These are phyloP conservation scores for Ceratocystis smalleyi DNA, from an alignment of 2,329 filamentous ascomycete genomes.

Conservation along the genomic window DNA sequence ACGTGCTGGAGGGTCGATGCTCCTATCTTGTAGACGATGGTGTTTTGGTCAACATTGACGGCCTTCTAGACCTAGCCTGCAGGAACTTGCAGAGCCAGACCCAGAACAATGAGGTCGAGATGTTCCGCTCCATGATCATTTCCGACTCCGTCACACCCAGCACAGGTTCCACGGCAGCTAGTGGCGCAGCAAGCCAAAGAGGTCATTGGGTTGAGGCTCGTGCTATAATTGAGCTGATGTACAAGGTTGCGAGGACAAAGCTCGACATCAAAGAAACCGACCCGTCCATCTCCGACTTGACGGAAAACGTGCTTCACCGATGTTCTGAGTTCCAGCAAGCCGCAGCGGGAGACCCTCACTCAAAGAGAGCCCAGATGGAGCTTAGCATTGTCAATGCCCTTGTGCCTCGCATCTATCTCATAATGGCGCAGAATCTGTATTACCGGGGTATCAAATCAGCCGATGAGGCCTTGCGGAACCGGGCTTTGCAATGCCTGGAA, in stretches of 20 bases:
- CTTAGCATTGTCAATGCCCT: not conserved
- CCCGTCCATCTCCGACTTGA: not conserved
- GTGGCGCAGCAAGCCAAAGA: not conserved
- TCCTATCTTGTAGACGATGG: not conserved
- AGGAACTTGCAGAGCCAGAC: not conserved
- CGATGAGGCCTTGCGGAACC: not conserved
- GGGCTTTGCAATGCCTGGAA: not conserved
- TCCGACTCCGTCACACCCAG: not conserved
- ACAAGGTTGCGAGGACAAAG: not conserved
- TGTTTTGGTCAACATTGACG: not conserved
- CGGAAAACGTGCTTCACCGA: not conserved
- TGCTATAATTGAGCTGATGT: not conserved
- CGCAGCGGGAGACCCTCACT: not conserved
- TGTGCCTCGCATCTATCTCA: not conserved
- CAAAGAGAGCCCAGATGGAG: not conserved
- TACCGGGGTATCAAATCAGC: not conserved
- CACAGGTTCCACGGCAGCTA: not conserved
- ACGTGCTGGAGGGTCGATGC: not conserved
- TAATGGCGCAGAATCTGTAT: slow-evolving; percentile 1
- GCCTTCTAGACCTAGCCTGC: not conserved
- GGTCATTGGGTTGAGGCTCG: not conserved
- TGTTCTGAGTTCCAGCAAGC: not conserved
- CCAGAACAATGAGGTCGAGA: not conserved
- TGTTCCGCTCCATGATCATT: not conserved
- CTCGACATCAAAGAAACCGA: slow-evolving; percentile 1